These are phyloP conservation scores for Cylindrodendrum hubeiense DNA, from an alignment of 2,329 filamentous ascomycete species.

Conservation along the genomic window DNA sequence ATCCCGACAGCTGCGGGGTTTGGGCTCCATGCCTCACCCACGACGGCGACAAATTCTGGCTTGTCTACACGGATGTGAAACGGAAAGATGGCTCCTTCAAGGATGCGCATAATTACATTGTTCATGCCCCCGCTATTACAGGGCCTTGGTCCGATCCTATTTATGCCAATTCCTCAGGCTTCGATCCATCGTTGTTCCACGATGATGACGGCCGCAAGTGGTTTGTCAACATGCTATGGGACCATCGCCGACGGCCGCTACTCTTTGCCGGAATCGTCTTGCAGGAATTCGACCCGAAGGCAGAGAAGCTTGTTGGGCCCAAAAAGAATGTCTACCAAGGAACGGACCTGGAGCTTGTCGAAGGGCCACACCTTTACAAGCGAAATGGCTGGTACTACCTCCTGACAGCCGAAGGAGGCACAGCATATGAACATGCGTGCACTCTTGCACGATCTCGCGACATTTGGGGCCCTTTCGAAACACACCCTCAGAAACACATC, in stretches of 20 bases:
- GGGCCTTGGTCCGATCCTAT: conserved; percentile 73
- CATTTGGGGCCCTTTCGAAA: conserved; percentile 73
- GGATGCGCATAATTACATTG: conserved; percentile 74
- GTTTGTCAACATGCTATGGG: conserved; percentile 69
- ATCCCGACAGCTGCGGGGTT: conserved; percentile 71
- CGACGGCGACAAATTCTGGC: conserved; percentile 70
- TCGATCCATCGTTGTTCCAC: conserved; percentile 72
- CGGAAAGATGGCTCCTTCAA: conserved; percentile 76
- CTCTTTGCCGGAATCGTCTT: conserved; percentile 68
- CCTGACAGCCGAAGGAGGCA: conserved; percentile 71
- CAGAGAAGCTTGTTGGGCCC: conserved; percentile 65
- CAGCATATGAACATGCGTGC: conserved; percentile 70
- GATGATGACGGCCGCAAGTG: conserved; percentile 68
- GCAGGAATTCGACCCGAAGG: conserved; percentile 67
- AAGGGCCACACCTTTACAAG: conserved; percentile 71
- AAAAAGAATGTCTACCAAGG: conserved; percentile 67
- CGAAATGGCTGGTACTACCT: conserved; percentile 71
- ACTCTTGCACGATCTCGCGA: conserved; percentile 66
- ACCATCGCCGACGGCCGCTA: conserved; percentile 62
- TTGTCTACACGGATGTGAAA: conserved; percentile 76
- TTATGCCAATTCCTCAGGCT: conserved; percentile 71
- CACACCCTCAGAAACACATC: conserved; percentile 69
- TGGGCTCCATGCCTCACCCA: conserved; percentile 75
- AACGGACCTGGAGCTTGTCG: conserved; percentile 66
- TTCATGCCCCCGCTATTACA: conserved; percentile 63